Conservation (phyloP, 257 asterid genomes). For the Salvia miltiorrhiza region DNA sequence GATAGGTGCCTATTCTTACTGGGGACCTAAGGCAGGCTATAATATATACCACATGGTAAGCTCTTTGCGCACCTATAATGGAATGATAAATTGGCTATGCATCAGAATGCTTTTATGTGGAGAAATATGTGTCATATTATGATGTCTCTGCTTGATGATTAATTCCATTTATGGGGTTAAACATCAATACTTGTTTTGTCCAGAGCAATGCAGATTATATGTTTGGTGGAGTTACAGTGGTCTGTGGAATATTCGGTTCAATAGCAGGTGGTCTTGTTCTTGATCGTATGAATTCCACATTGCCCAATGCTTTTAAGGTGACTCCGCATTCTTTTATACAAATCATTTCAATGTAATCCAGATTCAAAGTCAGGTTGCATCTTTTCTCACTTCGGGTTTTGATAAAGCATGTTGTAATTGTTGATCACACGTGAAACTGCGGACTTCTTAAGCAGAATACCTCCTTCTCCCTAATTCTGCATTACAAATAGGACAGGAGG, state of each 20-base stretch:
- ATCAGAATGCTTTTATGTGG: not conserved
- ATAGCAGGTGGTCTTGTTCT: conserved; percentile 81
- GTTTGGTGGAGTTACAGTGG: conserved; percentile 83
- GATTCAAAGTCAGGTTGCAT: too few species aligned
- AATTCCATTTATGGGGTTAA: not conserved
- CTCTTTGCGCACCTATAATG: conserved; percentile 12
- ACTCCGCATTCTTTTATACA: not conserved
- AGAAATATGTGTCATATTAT: not conserved
- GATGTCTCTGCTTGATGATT: not conserved
- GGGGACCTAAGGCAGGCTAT: conserved; percentile 99
- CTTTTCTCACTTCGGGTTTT: not conserved
- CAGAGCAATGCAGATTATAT: conserved; percentile 83
- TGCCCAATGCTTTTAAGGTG: conserved; percentile 93
- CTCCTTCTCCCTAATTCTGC: not conserved
- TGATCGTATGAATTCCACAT: conserved; percentile 68
- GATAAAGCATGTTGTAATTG: not conserved
- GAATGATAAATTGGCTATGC: not conserved
- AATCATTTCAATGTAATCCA: too few species aligned
- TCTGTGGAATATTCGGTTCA: conserved; percentile 89
- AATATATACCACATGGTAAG: conserved; percentile 89
- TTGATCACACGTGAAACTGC: not conserved
- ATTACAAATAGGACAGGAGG: not conserved
- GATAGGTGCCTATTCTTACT: conserved; percentile 93
- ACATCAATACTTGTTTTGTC: conserved; percentile 13
- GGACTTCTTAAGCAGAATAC: not conserved